A percentile compares a stretch with the other conserved stretches of the same genome.
These are phyloP conservation scores for Fusarium zealandicum DNA, from an alignment of 2,329 filamentous ascomycete species.

Conservation along the genomic window DNA sequence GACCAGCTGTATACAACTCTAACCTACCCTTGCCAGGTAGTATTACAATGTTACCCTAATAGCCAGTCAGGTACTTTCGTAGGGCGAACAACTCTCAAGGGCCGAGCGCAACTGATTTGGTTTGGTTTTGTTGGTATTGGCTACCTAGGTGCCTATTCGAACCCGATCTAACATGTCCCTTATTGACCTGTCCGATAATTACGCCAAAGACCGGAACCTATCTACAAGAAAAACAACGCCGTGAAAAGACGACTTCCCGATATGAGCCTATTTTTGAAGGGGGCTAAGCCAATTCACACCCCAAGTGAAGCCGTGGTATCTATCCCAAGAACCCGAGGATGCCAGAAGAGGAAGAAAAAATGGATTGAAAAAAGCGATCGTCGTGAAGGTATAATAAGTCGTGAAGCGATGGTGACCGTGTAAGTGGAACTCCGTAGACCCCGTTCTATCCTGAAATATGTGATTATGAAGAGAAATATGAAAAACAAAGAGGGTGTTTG, in stretches of 20 bases:
- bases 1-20: no score
- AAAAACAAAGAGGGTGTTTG: background rate
- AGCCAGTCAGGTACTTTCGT: no score
- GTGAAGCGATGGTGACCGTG: conserved; percentile 34
- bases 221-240: conserved; percentile 5
- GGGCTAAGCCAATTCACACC: conserved; percentile 4
- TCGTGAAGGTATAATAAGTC: conserved; percentile 29
- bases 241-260: conserved; percentile 15
- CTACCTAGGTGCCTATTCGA: no score
- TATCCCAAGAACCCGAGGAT: conserved; percentile 26
- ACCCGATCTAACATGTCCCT: background rate
- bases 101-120: background rate
- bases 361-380: conserved; percentile 15
- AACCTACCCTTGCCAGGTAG: no score
- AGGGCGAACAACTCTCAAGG: no score
- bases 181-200: background rate
- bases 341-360: background rate
- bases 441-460: conserved; percentile 32
- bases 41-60: no score
- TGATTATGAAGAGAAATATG: conserved; percentile 25
- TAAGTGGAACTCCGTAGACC: conserved; percentile 32
- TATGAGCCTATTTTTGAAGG: conserved; percentile 18
- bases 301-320: conserved; percentile 33
- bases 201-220: conserved; percentile 1
- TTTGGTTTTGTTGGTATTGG: conserved; percentile 2